These are phyloP conservation scores for Nemophila menziesii DNA, from an alignment of 257 asterid genomes.

Conservation along the genomic window DNA sequence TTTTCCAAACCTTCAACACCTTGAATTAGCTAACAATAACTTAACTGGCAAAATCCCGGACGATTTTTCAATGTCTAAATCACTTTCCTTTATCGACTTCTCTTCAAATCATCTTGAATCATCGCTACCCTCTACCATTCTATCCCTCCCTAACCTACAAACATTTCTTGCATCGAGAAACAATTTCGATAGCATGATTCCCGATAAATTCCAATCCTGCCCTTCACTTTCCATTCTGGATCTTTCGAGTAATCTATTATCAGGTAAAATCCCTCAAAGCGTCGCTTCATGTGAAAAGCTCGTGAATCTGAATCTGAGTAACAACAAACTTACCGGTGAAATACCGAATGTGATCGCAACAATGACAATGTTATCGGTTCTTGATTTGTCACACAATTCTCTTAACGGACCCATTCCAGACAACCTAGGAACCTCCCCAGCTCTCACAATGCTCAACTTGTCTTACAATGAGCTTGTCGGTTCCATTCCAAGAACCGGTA, in stretches of 20 bases:
- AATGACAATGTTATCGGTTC: conserved; percentile 47
- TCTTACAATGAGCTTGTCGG: conserved; percentile 62
- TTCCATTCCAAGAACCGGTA: conserved; percentile 55
- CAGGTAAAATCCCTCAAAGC: conserved; percentile 51
- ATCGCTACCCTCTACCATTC: conserved; percentile 39
- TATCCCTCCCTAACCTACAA: conserved; percentile 49
- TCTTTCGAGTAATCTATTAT: conserved; percentile 48
- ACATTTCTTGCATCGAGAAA: conserved; percentile 45
- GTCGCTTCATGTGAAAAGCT: conserved; percentile 54
- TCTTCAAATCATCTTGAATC: conserved; percentile 41
- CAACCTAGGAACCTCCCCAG: conserved; percentile 51
- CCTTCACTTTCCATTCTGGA: conserved; percentile 51
- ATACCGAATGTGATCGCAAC: conserved; percentile 49
- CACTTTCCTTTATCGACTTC: conserved; percentile 57
- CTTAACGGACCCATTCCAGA: conserved; percentile 55
- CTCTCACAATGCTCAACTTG: conserved; percentile 56
- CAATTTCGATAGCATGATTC: conserved; percentile 43
- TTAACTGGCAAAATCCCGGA: conserved; percentile 54
- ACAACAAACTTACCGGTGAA: conserved; percentile 49
- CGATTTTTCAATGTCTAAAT: conserved; percentile 42
- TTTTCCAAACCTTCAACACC: conserved; percentile 49
- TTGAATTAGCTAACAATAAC: conserved; percentile 51
- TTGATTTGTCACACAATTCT: conserved; percentile 56
- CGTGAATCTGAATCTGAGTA: conserved; percentile 41
- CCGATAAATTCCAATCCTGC: conserved; percentile 52